These are phyloP conservation scores for Mycena leptocephala DNA, from an alignment of 768 basidiomycete genomes.

Conservation along the genomic window DNA sequence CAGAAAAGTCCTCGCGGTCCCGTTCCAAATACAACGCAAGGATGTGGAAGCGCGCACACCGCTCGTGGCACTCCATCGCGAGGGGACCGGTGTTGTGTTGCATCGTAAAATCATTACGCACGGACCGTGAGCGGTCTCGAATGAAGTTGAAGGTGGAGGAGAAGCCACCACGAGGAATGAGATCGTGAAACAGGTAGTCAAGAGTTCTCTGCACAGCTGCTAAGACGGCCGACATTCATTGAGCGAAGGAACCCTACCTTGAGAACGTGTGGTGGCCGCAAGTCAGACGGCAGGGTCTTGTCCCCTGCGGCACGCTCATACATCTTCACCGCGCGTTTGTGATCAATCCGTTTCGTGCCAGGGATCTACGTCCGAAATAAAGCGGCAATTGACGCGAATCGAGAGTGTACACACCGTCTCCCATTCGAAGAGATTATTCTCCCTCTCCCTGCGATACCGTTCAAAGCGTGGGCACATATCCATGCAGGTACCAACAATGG, in stretches of 20 bases:
- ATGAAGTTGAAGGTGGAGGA: constrained; percentile 85
- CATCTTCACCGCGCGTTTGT: constrained; percentile 91
- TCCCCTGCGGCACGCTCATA: constrained; percentile 97
- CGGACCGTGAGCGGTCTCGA: constrained; percentile 91
- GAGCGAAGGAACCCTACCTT: constrained; percentile 63
- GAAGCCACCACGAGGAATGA: constrained; percentile 82
- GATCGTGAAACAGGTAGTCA: constrained; percentile 92
- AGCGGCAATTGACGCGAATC: constrained; percentile 30
- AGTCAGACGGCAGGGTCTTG: constrained; percentile 91
- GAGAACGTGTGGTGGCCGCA: constrained; percentile 90
- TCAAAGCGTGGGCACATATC: constrained; percentile 98
- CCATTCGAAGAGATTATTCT: constrained; percentile 90
- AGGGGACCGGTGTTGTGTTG: constrained; percentile 84
- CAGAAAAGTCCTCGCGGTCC: constrained; percentile 70
- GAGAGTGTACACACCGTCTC: constrained; percentile 81
- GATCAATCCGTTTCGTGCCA: constrained; percentile 90
- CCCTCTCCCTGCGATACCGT: constrained; percentile 90
- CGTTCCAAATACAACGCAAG: constrained; percentile 82
- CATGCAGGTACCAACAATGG: constrained; percentile 92
- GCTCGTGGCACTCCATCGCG: constrained; percentile 93
- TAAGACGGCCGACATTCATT: constrained; percentile 12
- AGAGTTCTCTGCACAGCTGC: constrained; percentile 76
- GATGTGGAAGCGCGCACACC: constrained; percentile 96
- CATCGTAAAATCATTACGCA: constrained; percentile 95
- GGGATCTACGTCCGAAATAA: constrained; percentile 74